Evolutionary conservation across 495 filamentous ascomycete species (phyloP), one percentile per base, ranked within the genome.

Genomic region (Penicillium manginii): DNA sequence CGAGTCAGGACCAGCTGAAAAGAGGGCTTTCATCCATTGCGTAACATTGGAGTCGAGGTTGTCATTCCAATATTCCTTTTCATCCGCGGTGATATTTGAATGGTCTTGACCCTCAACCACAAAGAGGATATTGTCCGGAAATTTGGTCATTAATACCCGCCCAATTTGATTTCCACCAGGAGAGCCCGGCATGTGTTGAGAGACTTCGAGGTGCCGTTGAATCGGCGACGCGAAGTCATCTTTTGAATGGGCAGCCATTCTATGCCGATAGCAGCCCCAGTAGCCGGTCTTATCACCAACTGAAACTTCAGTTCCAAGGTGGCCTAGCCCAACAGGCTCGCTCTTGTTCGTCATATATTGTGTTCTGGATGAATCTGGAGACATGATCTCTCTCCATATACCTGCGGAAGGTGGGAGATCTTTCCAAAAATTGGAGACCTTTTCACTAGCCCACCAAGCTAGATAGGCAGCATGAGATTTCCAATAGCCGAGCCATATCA

Each of bases 71-170:
- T 56, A 46, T 21, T 57, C 26, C n/a, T 56, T 58, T 21, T 69
- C 69, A 4, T 63, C 52, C 5, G 50, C 18, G 0, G 55, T 26
- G 18, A 68, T 49, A 39, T 40, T 12, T 8, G 65, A 62, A 35
- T 69, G 69, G 40, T 70, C 67, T 50, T 74, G 71, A 9, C 67
- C 67, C 47, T 74, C 69, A 45, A 69, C 53, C 0, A 66, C 65
- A 42, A 70, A 74, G 54, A 55, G 61, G 17, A 74, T 42, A 43
- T 74, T 74, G 9, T 72, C 61, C 0, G 71, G 69, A 15, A 69
- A 61, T 2, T 42, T 39, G 21, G 37, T 58, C 35, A 70, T 33
- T 12, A 51, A 37, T 15, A 68, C 32, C 17, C 65, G 62, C 31
- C 64, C 69, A 10, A 50, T 39, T 9, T 53, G 59, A 17, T 45